Base-by-base conservation (phyloP, 345 rosid species). In the Gossypium longicalyx region DNA sequence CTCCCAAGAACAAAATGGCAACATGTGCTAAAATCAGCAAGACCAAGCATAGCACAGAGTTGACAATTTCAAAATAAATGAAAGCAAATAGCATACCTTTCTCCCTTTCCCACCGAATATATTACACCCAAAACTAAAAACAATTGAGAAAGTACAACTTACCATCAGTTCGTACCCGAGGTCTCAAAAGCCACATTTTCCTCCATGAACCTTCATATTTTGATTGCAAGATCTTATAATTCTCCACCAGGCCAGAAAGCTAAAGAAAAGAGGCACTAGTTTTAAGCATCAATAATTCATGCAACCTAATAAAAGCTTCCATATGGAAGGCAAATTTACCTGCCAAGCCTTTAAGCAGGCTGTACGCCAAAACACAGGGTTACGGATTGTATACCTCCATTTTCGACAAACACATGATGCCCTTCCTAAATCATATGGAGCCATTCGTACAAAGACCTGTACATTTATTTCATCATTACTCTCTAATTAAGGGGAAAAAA, bases 301-400 rank as follows among this genome's bases (percentile, higher is more conserved):
- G 76, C 49, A 71, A 66, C 64, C 38, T 6, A 61, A 20, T 16
- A 71, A 54, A 77, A 70, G 20, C 2, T 47, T 74, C 20, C 53
- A 12, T 58, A 56, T 17, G 25, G 23, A 52, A 43, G 16, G 38
- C 51, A 61, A 72, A 62, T 43, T 73, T 78, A 92, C 93, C 91
- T 92, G 97, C 97, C 98, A 92, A 73, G 90, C 89, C 80, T 87
- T 94, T 84, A 94, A 81, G 91, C 98, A 94, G 8, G 97, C 93
- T 77, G 74, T 87, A 47, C 97, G 97, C 98, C 98, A 94, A 72
- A 87, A 84, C 12, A 88, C 84, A 75, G 98, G 98, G 85, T 92
- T 90, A 17, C 95, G 92, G 76, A 94, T 86, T 3, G 97, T 86
- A 79, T 89, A 94, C 83, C 91, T 94, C 97, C 98, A 92, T 79